phyloP scores from a whole-genome alignment of 768 basidiomycete genomes.

The Mycena leptocephala region DNA sequence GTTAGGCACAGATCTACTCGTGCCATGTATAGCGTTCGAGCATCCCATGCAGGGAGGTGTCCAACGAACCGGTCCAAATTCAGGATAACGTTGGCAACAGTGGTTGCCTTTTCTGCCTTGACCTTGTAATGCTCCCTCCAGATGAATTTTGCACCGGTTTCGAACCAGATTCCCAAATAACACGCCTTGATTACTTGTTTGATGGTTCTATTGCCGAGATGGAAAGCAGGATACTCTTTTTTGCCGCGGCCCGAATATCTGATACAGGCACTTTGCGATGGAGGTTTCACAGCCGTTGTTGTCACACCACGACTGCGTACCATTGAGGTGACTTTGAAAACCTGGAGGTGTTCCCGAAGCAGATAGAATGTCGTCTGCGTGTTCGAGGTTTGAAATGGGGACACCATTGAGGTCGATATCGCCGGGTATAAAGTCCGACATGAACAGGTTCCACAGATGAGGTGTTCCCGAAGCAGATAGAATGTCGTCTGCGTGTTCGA shows the following conservation, averaged over 20 bases:
- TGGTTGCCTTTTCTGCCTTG: no score
- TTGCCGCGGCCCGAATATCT: neutral
- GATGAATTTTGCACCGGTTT: neutral
- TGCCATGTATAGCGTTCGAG: no score
- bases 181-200: neutral
- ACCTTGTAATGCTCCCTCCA: constrained; percentile 3
- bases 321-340: constrained; percentile 16
- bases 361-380: constrained; percentile 8
- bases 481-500: constrained; percentile 13
- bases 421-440: no score
- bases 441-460: no score
- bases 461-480: neutral
- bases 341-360: neutral
- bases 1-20: no score
- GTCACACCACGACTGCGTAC: neutral
- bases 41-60: no score
- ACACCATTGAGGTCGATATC: neutral
- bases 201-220: neutral
- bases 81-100: no score
- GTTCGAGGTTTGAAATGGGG: neutral
- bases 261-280: constrained; percentile 10
- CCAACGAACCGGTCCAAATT: no score
- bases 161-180: constrained; percentile 1
- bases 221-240: neutral
- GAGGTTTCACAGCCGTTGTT: constrained; percentile 12